Evolutionary conservation across 257 asterid species (phyloP).

Genomic region (Solanum tarapatanum): DNA sequence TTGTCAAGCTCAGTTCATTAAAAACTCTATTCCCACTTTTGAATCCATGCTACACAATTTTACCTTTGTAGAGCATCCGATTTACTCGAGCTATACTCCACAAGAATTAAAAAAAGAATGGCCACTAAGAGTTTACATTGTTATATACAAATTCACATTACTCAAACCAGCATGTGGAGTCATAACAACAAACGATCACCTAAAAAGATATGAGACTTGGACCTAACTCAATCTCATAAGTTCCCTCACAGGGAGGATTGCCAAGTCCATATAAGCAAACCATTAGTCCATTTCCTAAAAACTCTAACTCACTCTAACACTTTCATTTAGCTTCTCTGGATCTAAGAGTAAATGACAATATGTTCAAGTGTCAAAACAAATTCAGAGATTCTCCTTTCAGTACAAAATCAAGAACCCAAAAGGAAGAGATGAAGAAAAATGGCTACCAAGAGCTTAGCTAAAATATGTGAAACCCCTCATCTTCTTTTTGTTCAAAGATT

Average conservation of each 20-base stretch:
- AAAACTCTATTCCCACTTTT: not conserved
- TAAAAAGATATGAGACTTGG: not conserved
- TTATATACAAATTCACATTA: not conserved
- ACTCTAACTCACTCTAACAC: not conserved
- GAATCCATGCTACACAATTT: not conserved
- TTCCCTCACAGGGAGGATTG: rapidly evolving
- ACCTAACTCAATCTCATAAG: not conserved
- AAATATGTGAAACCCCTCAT: not conserved
- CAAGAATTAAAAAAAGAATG: not conserved
- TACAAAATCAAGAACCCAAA: not conserved
- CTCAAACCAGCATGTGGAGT: not conserved
- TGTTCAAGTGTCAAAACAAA: not conserved
- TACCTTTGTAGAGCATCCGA: not conserved
- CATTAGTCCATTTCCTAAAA: not conserved
- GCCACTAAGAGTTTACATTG: not conserved
- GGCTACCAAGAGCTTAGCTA: not conserved
- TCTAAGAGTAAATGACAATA: not conserved
- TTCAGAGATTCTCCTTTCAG: not conserved
- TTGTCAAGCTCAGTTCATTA: not conserved
- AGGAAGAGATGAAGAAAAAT: not conserved
- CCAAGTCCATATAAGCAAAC: not conserved
- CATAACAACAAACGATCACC: not conserved
- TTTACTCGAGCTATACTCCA: not conserved
- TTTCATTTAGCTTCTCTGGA: not conserved
- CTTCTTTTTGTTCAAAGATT: not conserved